These are phyloP conservation scores for Ceratobasidium sp. DNA, from an alignment of 1,284 basidiomycete genomes.

Conservation along the genomic window DNA sequence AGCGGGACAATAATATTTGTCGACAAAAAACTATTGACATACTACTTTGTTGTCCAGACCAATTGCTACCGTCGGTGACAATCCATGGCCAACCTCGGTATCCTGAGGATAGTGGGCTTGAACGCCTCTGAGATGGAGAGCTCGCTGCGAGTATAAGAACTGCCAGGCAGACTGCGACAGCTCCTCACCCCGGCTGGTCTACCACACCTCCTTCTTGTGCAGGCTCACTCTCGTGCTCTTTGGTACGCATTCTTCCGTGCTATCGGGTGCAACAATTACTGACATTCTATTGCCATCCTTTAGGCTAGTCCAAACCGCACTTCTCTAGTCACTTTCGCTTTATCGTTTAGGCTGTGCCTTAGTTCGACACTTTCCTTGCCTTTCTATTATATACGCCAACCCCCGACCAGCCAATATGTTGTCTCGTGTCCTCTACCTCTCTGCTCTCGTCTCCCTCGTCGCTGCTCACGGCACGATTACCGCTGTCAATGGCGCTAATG, in stretches of 20 bases:
- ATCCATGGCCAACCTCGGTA: background rate
- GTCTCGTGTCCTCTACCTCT: conserved; percentile 30
- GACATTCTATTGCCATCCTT: background rate
- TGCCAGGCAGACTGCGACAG: background rate
- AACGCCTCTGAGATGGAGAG: too few species aligned
- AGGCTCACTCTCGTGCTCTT: conserved; percentile 33
- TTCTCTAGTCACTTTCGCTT: conserved; percentile 22
- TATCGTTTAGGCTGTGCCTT: conserved; percentile 23
- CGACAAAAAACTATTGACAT: background rate
- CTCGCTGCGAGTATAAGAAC: conserved; percentile 25
- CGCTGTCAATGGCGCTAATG: conserved; percentile 47
- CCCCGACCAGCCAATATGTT: conserved; percentile 15
- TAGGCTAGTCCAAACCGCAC: conserved; percentile 22
- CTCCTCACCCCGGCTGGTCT: conserved; percentile 36
- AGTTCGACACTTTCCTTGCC: conserved; percentile 1
- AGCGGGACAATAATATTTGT: background rate
- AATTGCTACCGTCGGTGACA: background rate
- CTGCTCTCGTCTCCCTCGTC: conserved; percentile 37
- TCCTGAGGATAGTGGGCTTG: too few species aligned
- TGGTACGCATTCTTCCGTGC: conserved; percentile 1
- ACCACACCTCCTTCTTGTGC: conserved; percentile 34
- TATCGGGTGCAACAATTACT: background rate
- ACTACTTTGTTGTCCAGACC: conserved; percentile 15
- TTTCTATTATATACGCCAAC: background rate
- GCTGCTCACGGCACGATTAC: conserved; percentile 47